These are phyloP conservation scores for Groenewaldozyma salmanticensis DNA, from an alignment of 805 yeast genomes.

Conservation along the genomic window DNA sequence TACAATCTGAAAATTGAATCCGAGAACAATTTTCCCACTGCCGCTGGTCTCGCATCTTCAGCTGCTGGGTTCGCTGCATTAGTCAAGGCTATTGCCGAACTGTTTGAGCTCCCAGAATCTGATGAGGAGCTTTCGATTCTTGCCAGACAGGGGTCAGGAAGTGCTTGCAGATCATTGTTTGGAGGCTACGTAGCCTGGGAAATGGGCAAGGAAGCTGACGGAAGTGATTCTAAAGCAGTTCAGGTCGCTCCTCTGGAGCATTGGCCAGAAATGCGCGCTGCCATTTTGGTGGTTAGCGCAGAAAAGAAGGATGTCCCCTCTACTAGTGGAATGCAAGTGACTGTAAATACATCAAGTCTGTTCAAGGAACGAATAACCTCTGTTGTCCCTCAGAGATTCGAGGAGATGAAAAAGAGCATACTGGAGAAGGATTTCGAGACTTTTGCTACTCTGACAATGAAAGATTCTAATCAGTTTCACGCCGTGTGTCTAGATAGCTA, in stretches of 20 bases:
- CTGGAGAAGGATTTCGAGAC: constrained; percentile 58
- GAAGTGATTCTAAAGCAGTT: constrained; percentile 91
- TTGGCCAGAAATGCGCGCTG: constrained; percentile 93
- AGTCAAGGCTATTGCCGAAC: constrained; percentile 76
- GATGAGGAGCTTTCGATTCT: constrained; percentile 79
- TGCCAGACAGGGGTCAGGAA: constrained; percentile 97
- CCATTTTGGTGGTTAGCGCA: constrained; percentile 85
- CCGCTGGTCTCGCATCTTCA: constrained; percentile 95
- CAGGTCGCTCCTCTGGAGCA: constrained; percentile 75
- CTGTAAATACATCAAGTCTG: constrained; percentile 81
- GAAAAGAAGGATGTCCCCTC: constrained; percentile 91
- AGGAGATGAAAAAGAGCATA: constrained; percentile 73
- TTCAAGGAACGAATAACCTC: constrained; percentile 67
- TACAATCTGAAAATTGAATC: constrained; percentile 73
- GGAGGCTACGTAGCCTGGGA: constrained; percentile 99
- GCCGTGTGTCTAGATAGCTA: constrained; percentile 93
- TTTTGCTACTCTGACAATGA: constrained; percentile 90
- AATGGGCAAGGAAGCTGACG: constrained; percentile 71
- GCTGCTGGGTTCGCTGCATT: constrained; percentile 99
- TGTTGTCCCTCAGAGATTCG: constrained; percentile 83
- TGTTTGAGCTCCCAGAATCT: constrained; percentile 78
- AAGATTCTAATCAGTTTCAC: constrained; percentile 94
- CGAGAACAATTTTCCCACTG: constrained; percentile 97
- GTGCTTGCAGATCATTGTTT: constrained; percentile 93
- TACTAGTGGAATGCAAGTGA: constrained; percentile 93